phyloP scores from a whole-genome alignment of 2,329 filamentous ascomycete genomes.

The Ascocoryne sarcoides region DNA sequence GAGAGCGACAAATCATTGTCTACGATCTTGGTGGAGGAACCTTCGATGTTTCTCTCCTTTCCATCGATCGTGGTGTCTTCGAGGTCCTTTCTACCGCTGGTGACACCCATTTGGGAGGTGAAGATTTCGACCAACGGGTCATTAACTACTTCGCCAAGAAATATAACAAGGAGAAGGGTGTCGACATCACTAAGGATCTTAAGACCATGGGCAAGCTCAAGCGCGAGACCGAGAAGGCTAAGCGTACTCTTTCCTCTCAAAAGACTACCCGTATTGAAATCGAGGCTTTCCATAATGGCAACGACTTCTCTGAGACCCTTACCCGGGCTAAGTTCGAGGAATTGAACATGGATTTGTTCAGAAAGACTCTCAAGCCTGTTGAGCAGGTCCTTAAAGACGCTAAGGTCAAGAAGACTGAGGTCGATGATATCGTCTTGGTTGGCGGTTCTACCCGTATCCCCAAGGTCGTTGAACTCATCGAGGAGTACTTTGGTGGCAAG shows the following conservation, averaged over 20 bases:
- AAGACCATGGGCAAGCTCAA: conserved; percentile 99
- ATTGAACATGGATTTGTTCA: conserved; percentile 97
- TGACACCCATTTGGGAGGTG: conserved; percentile 96
- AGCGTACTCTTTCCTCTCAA: conserved; percentile 92
- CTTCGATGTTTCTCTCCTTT: conserved; percentile 88
- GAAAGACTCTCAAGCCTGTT: conserved; percentile 97
- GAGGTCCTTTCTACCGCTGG: conserved; percentile 90
- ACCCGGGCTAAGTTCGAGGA: conserved; percentile 99
- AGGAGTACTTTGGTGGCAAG: conserved; percentile 94
- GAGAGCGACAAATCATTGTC: conserved; percentile 82
- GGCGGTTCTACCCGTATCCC: conserved; percentile 99
- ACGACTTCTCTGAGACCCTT: conserved; percentile 96
- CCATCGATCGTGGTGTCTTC: conserved; percentile 86
- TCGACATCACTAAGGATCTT: conserved; percentile 86
- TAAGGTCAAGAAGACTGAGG: conserved; percentile 90
- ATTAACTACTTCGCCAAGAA: conserved; percentile 94
- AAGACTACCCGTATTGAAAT: conserved; percentile 94
- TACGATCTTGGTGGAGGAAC: conserved; percentile 93
- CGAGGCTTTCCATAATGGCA: conserved; percentile 91
- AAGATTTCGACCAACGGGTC: conserved; percentile 97
- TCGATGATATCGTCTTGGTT: conserved; percentile 94
- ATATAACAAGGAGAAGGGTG: conserved; percentile 97
- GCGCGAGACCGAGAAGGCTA: conserved; percentile 99
- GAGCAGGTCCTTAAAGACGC: conserved; percentile 98
- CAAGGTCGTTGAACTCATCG: conserved; percentile 89